Conservation (phyloP, 768 basidiomycete species). For the Cyathus striatus region DNA sequence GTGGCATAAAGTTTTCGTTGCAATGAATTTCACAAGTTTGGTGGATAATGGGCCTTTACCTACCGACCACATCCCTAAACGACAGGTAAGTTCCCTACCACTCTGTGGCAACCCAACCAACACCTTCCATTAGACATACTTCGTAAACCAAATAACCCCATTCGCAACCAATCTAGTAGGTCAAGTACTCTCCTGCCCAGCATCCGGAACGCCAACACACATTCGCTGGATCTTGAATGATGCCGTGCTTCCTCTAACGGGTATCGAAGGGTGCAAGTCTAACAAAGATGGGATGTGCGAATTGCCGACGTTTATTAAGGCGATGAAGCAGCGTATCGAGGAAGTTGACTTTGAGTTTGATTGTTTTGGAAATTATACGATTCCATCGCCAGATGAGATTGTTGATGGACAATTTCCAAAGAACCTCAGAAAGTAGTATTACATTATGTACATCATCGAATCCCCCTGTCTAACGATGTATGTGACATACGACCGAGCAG, state of each 20-base stretch:
- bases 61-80: slow-evolving; percentile 48
- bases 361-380: slow-evolving; percentile 49
- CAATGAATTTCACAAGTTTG: slow-evolving; percentile 67
- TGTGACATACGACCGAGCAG: no score
- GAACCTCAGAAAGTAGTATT: slow-evolving; percentile 1
- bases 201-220: slow-evolving; percentile 23
- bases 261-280: slow-evolving; percentile 53
- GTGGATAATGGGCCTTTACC: slow-evolving; percentile 61
- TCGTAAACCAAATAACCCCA: slow-evolving; percentile 23
- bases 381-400: slow-evolving; percentile 35
- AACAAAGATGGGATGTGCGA: slow-evolving; percentile 60
- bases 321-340: slow-evolving; percentile 48
- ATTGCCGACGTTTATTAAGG: slow-evolving; percentile 53
- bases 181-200: slow-evolving; percentile 41
- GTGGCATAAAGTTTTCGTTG: slow-evolving; percentile 46
- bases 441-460: no score
- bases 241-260: slow-evolving; percentile 62
- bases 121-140: slow-evolving; percentile 32
- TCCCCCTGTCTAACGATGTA: no score
- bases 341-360: slow-evolving; percentile 61
- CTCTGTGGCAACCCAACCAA: slow-evolving; percentile 26
- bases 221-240: slow-evolving; percentile 76
- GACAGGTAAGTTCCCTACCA: slow-evolving; percentile 49
- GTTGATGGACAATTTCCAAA: slow-evolving; percentile 27
- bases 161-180: slow-evolving; percentile 33